Conservation (phyloP, 78 protist species). For the Speleostelium caveatum region DNA sequence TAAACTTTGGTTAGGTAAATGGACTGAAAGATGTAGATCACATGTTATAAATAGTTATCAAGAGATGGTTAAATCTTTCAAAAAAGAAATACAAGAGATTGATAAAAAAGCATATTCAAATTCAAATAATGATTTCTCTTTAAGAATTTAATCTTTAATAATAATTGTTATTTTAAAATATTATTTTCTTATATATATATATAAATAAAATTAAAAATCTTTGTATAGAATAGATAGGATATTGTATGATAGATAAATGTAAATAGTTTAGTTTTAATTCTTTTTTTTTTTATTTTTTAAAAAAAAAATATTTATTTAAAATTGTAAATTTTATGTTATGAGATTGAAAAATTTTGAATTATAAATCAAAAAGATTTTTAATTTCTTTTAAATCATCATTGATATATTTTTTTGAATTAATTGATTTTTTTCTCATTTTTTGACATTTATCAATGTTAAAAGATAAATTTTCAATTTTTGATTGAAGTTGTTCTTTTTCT, state of each 20-base stretch:
- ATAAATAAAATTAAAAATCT: too few species aligned
- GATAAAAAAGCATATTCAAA: neutral
- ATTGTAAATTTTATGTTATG: too few species aligned
- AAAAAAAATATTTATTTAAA: neutral
- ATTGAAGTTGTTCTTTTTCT: conserved; percentile 48
- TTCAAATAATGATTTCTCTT: neutral
- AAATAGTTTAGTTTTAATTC: too few species aligned
- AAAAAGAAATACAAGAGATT: conserved; percentile 40
- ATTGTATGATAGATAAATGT: too few species aligned
- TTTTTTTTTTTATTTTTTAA: too few species aligned
- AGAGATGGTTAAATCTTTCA: neutral
- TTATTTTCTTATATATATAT: too few species aligned
- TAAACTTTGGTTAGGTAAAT: conserved; percentile 31
- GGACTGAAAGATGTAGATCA: conserved; percentile 15
- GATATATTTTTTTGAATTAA: conserved; percentile 25
- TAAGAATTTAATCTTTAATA: neutral
- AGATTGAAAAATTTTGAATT: too few species aligned
- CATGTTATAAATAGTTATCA: conserved; percentile 15
- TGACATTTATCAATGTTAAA: conserved; percentile 22
- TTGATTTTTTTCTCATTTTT: conserved; percentile 26
- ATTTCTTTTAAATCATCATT: conserved; percentile 51
- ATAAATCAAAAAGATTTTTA: neutral
- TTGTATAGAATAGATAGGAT: too few species aligned
- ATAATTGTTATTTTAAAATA: too few species aligned
- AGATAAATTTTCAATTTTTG: conserved; percentile 18